These are phyloP conservation scores for Penicillium soppii DNA, from an alignment of 495 filamentous ascomycete genomes.

Conservation along the genomic window DNA sequence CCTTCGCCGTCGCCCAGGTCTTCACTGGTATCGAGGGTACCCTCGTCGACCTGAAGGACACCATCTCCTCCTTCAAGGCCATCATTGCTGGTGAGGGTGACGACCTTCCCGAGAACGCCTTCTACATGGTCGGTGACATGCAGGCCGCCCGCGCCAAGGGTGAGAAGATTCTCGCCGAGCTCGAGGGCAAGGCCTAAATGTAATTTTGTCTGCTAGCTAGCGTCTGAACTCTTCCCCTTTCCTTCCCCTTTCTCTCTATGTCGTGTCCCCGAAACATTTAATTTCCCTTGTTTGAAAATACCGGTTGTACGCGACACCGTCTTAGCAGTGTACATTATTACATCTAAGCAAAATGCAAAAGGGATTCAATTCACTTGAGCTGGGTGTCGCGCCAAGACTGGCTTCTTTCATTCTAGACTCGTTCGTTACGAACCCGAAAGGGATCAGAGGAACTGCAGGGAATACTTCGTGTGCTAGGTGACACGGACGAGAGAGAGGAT, in stretches of 20 bases:
- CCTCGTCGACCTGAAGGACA: slow-evolving; percentile 97
- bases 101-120: slow-evolving; percentile 90
- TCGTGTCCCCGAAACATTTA: slow-evolving; percentile 15
- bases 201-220: slow-evolving; percentile 43
- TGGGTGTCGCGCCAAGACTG: slow-evolving; percentile 1
- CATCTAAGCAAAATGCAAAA: slow-evolving; percentile 32
- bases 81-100: slow-evolving; percentile 96
- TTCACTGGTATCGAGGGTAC: slow-evolving; percentile 99
- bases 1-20: slow-evolving; percentile 97
- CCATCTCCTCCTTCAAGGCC: slow-evolving; percentile 93
- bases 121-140: slow-evolving; percentile 98
- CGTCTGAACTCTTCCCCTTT: slow-evolving; percentile 16
- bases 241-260: slow-evolving; percentile 30
- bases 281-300: slow-evolving; percentile 34
- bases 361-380: slow-evolving; percentile 12
- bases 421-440: slow-evolving; percentile 11
- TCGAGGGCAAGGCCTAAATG: slow-evolving; percentile 70
- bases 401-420: slow-evolving; percentile 8
- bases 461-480: not conserved
- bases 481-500: not conserved
- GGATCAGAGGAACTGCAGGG: slow-evolving; percentile 3
- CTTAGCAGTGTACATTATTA: slow-evolving; percentile 48
- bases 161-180: slow-evolving; percentile 98
- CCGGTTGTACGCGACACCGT: slow-evolving; percentile 33
- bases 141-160: slow-evolving; percentile 93